Percentiles rank a stretch among this genome's conserved stretches.
Evolutionary conservation across 768 basidiomycete species (phyloP).

Genomic region (Tremella yokohamensis): DNA sequence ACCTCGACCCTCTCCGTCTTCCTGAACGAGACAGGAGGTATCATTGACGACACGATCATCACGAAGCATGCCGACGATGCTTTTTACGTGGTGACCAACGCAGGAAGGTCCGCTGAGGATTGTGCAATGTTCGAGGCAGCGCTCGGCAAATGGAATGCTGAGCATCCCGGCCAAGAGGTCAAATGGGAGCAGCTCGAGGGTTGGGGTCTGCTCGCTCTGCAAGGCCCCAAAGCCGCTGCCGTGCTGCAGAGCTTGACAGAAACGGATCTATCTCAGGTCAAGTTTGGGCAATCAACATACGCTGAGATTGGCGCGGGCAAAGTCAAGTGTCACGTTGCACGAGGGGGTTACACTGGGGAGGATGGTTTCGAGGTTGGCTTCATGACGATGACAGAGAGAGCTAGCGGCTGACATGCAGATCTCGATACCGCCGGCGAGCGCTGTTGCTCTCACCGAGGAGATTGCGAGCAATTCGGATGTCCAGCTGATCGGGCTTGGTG

Average conservation of each 20-base stretch:
- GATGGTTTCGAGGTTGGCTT: slow-evolving; percentile 85
- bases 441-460: slow-evolving; percentile 64
- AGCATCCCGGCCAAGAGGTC: slow-evolving; percentile 57
- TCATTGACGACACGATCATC: slow-evolving; percentile 92
- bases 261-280: slow-evolving; percentile 64
- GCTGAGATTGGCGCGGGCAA: slow-evolving; percentile 64
- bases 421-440: slow-evolving; percentile 76
- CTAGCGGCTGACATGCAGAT: slow-evolving; percentile 55
- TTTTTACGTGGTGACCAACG: slow-evolving; percentile 98
- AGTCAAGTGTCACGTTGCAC: slow-evolving; percentile 77
- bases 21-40: slow-evolving; percentile 83
- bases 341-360: slow-evolving; percentile 97
- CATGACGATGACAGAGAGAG: not conserved
- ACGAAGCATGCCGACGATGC: slow-evolving; percentile 58
- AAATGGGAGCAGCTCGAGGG: slow-evolving; percentile 74
- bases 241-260: slow-evolving; percentile 68
- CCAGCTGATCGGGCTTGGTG: slow-evolving; percentile 82
- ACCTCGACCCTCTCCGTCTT: slow-evolving; percentile 82
- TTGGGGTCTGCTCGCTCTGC: slow-evolving; percentile 86
- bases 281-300: slow-evolving; percentile 80
- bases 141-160: slow-evolving; percentile 74
- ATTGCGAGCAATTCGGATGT: slow-evolving; percentile 65
- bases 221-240: slow-evolving; percentile 79
- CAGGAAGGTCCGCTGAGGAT: slow-evolving; percentile 77
- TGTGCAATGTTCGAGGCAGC: slow-evolving; percentile 69